Base-by-base conservation (phyloP, 2,329 filamentous ascomycete species). In the Rutstroemia sp. region DNA sequence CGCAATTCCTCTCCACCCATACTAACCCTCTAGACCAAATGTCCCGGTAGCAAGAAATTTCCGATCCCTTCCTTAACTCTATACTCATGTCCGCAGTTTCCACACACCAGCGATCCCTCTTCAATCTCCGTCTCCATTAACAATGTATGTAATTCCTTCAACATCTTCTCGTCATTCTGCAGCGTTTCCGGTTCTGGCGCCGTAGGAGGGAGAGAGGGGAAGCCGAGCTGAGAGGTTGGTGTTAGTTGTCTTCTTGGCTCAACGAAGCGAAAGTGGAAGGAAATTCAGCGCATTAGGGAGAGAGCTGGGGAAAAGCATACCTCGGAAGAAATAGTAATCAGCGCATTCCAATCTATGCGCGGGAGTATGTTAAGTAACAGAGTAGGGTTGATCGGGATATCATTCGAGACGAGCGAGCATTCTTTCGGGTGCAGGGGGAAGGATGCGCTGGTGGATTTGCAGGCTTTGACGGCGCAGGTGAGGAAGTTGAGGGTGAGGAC, bases 401-500 rank as follows among this genome's bases (percentile, higher is more conserved):
- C 89, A 65, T 89, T 81, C 67, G 91, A 85, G 64, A 92, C 91
- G 23, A 99, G 85, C 71, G 96, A 91, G 52, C 90, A 92, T 67
- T 97, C 91, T 67, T 87, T 87, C 56, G 94, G 92, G 72, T 97
- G 94, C 16, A 99, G 80, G 2, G 94, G 94, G 69, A 95, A 97
- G 23, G 90, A 90, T 52, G 81, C 76, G 5, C 86, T 78, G 34
- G 86, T 85, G 57, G 84, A 81, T 75, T 95, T 96, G 86, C 94
- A 99, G 56, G 88, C 79, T 79, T 96, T 97, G 70, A 95, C 88
- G 60, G 94, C 92, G 78, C 94, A 99, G 67, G 90, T 94, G 63
- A 97, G 78, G 74, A 99, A 99, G 75, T 97, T 97, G 67, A 95
- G 86, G 59, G 91, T 96, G 52, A 97, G 83, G 61, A 97, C 78